Base-by-base conservation (phyloP, 768 basidiomycete genomes). In the Sistotremastrum niveocremeum region DNA sequence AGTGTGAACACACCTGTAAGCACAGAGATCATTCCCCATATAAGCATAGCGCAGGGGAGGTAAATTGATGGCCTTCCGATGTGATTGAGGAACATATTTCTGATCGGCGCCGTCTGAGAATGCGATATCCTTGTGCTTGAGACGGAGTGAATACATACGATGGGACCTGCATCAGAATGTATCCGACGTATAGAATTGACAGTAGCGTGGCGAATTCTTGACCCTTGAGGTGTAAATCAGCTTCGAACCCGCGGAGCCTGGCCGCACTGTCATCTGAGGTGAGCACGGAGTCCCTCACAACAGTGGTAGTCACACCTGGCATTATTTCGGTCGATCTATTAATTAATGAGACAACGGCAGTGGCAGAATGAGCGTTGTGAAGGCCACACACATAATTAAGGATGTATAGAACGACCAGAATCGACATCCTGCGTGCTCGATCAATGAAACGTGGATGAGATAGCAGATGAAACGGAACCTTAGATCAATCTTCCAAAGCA, bases 321-420 rank as follows among this genome's bases (percentile, higher is more conserved):
- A 54, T 83, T 83, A 54, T 83, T 84, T 34, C 83, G 69, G 57
- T 84, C 83, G 46, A 84, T 72, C 72, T 81, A 55, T 8, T 7
- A 5, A 32, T 38, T 33, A 32, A 12, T 39, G 6, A 50, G 28
- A 46, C 29, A 34, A 12, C 43, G 11, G 42, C 28, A 42, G 48
- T 32, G 50, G 42, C 3, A 9, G 20, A 37, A 6, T 33, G 7
- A 39, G 11, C 10, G 35, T 20, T 2, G 46, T 8, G 9, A 29
- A 5, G 34, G 41, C 34, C 31, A 59, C 68, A 50, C 49, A 70
- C 69, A 48, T 66, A 70, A 58, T 72, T 72, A 46, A 72, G 59
- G 48, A 71, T 66, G 48, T 72, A 72, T 29, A 71, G 62, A 36
- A 70, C 51, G 37, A 71, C 61, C 5, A 72, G 57, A 49, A 72